phyloP scores from a whole-genome alignment of 495 filamentous ascomycete species.

The Pyrenopolyporus hunteri region DNA sequence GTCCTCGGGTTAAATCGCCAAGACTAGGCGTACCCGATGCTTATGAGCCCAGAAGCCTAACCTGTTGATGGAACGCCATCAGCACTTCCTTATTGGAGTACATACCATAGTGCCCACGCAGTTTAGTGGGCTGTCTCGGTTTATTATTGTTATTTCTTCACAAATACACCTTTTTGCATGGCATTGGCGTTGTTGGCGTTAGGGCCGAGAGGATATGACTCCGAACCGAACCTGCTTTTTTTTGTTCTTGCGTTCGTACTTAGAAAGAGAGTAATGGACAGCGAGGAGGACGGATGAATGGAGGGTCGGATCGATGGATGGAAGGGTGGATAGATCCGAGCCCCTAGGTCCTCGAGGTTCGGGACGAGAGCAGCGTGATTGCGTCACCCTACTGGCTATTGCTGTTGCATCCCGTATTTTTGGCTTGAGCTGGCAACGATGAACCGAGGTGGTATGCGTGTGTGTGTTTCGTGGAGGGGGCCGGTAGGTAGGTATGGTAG shows the following conservation, averaged over 20 bases:
- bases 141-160: conserved; percentile 1
- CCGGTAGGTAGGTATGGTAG: too few species aligned
- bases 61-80: too few species aligned
- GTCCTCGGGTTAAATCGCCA: conserved; percentile 11
- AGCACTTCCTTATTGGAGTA: background rate
- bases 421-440: too few species aligned
- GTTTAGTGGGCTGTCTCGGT: background rate
- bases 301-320: too few species aligned
- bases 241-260: background rate
- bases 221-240: background rate
- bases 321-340: background rate
- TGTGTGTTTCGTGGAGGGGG: too few species aligned
- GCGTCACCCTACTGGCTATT: too few species aligned
- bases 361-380: too few species aligned
- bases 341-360: background rate
- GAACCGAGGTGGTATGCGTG: too few species aligned
- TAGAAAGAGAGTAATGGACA: background rate
- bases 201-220: conserved; percentile 9
- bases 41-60: background rate
- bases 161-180: conserved; percentile 1
- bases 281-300: too few species aligned
- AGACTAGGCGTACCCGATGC: background rate
- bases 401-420: too few species aligned
- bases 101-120: background rate
- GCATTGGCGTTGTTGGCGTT: conserved; percentile 19